Evolutionary conservation across 2,329 filamentous ascomycete species (phyloP).

Genomic region (Neurospora sp.): DNA sequence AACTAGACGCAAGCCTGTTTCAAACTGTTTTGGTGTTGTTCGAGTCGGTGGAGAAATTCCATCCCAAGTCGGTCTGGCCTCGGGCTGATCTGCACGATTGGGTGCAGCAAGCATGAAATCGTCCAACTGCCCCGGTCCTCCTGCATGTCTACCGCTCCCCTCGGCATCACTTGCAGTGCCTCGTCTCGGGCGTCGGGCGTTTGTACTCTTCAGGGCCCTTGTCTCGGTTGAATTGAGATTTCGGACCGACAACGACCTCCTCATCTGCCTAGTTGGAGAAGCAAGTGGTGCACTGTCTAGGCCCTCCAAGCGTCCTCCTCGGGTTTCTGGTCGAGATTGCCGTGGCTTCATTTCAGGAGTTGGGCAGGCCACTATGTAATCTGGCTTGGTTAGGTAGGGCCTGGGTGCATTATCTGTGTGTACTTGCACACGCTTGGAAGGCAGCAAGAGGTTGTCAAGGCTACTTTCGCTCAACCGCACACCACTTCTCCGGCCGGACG

Average conservation of each 20-base stretch:
- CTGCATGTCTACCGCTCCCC: conserved; percentile 29
- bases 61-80: conserved; percentile 19
- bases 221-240: conserved; percentile 44
- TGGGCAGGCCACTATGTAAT: conserved; percentile 11
- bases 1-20: conserved; percentile 16
- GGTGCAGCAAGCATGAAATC: conserved; percentile 6
- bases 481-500: conserved; percentile 19
- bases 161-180: conserved; percentile 27
- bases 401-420: conserved; percentile 16
- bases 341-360: conserved; percentile 8
- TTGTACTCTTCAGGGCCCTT: conserved; percentile 48
- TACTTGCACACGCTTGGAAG: conserved; percentile 21
- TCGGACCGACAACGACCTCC: conserved; percentile 47
- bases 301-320: neutral
- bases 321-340: conserved; percentile 15
- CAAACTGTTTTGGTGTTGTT: conserved; percentile 19
- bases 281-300: neutral
- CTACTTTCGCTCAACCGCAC: conserved; percentile 22
- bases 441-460: conserved; percentile 24
- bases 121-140: neutral
- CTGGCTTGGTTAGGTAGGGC: conserved; percentile 28
- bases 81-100: conserved; percentile 16
- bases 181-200: conserved; percentile 45
- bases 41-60: conserved; percentile 19
- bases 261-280: conserved; percentile 29